Evolutionary conservation across 2,329 filamentous ascomycete species (phyloP), one percentile per base, ranked within the genome.

Genomic region (Davidsoniella neocaledoniae): DNA sequence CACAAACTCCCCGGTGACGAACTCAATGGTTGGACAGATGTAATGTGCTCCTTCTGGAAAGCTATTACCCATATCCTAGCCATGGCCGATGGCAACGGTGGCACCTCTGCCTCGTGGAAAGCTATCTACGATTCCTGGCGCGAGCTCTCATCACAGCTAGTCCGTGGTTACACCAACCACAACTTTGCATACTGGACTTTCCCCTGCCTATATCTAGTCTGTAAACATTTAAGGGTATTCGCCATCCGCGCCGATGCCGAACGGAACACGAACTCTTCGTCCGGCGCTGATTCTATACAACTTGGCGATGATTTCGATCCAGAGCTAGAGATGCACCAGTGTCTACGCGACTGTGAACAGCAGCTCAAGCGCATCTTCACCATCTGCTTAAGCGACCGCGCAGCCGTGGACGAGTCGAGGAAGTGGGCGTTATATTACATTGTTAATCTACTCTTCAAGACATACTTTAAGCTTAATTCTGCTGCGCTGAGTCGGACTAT

Each of bases 371-470:
- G 84, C 45, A 87, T 96, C 56, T 98, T 96, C 63, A 85, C 84
- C 14, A 66, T 94, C 4, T 98, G 91, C 62, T 71, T 94, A 45
- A 86, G 79, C 58, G 91, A 98, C 62, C 81, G 86, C 64, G 83
- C 84, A 54, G 79, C 83, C 12, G 69, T 95, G 42, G 79, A 87
- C 59, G 83, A 94, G 58, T 95, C 90, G 7, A 79, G 91, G 49
- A 98, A 96, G 75, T 98, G 91, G 91, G 93, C 86, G 5, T 84
- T 94, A 44, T 98, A 98, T 68, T 88, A 87, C 63, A 81, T 90
- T 56, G 86, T 88, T 60, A 96, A 94, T 61, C 74, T 98, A 6
- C 72, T 95, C 12, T 98, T 98, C 76, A 96, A 96, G 66, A 96
- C 88, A 1, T 95, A 96, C 64, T 98, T 98, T 70, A 93, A 86